Base-by-base conservation (phyloP, 1,284 basidiomycete species). In the Heterobasidion annosum region DNA sequence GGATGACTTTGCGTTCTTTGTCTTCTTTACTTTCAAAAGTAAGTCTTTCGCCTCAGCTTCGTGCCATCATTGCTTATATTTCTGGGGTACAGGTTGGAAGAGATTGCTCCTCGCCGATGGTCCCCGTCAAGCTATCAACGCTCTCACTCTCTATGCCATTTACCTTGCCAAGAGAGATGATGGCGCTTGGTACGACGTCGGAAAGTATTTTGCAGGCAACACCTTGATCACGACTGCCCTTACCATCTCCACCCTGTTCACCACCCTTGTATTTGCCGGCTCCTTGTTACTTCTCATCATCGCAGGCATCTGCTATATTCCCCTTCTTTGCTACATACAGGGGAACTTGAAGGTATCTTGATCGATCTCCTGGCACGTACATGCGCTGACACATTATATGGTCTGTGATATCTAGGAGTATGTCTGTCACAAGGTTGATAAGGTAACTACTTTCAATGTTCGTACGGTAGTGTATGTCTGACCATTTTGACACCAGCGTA, bases 21-120 rank as follows among this genome's bases (percentile, higher is more conserved):
- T 98, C 68, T 99, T 98, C 82, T 99, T 99, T 74, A 91, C 91
- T 1, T 99, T 99, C 82, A 99, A 99, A 76, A 93, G 93, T 91
- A 56, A 52, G 83, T 74, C 7, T 8, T 8, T 45, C 50, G 19
- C 16, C 32, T 56, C 55, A 7, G 32, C 25, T 25, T 25, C 25
- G 25, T 5, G 25, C 25, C 13, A 13, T 42, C 12, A 53, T 34
- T 34, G 34, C 9, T 48, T 44, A 52, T 50, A 35, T 34, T 57
- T 59, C 54, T 56, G 60, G 52, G 52, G 48, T 50, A 13, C 61
- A 95, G 93, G 88, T 68, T 99, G 96, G 96, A 99, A 98, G 72
- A 88, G 93, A 16, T 71, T 98, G 7, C 72, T 98, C 15, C 74
- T 98, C 56, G 93, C 96, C 54, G 96, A 99, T 68, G 93, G 91